These are phyloP conservation scores for Sporopachydermia cereana DNA, from an alignment of 1,139 yeast genomes.

Conservation along the genomic window DNA sequence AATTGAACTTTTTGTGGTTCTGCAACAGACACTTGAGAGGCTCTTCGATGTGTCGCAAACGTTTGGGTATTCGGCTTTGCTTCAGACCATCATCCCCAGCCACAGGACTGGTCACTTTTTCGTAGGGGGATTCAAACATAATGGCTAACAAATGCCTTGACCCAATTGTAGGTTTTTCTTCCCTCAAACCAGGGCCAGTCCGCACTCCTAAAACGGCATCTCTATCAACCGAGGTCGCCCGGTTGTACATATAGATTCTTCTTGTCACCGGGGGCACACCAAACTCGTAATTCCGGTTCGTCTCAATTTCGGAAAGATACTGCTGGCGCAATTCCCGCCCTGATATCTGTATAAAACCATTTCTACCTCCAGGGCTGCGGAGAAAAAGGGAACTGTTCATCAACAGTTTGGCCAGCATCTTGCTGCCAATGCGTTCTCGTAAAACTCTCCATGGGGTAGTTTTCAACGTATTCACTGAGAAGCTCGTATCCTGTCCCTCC, in stretches of 20 bases:
- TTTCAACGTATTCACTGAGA: neutral
- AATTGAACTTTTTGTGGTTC: neutral
- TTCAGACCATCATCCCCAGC: too few relatives aligned
- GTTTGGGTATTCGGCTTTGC: conserved; percentile 2
- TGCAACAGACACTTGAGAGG: neutral
- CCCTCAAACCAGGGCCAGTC: too few relatives aligned
- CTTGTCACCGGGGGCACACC: neutral
- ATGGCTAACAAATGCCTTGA: too few relatives aligned
- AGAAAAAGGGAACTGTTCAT: neutral
- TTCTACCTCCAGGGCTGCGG: neutral
- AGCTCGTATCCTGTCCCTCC: neutral
- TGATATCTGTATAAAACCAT: neutral
- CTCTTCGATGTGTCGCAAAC: neutral
- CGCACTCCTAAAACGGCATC: neutral
- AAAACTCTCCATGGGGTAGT: neutral
- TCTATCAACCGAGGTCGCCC: neutral
- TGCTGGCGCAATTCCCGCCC: conserved; percentile 1
- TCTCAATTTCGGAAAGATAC: neutral
- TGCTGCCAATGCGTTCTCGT: neutral
- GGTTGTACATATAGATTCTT: neutral
- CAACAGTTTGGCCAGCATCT: neutral
- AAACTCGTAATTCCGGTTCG: neutral
- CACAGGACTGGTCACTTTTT: too few relatives aligned
- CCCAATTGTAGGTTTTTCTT: too few relatives aligned
- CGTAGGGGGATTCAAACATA: too few relatives aligned